Base-by-base conservation (phyloP, 257 asterid genomes). In the Primulina eburnea region DNA sequence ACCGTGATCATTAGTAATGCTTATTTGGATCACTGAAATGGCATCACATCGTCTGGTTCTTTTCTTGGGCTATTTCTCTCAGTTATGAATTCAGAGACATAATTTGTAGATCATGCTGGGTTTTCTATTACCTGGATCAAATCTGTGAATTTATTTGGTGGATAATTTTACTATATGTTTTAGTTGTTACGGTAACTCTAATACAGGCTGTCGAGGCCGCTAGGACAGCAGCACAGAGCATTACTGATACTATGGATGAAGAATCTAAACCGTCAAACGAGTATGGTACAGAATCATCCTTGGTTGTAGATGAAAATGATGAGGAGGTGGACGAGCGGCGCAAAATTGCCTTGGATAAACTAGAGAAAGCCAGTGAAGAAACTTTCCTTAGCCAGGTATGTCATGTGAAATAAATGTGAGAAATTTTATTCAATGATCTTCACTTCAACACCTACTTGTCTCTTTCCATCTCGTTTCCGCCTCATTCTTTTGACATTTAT, bases 151-250 rank as follows among this genome's bases (percentile, higher is more conserved):
- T 60, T 74, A 40, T 59, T 35, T 7, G 35, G 67, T 33, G 65
- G 67, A 60, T 35, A 17, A 21, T 21, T 14, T 63, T 64, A 34
- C 18, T 56, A 14, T 35, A 56, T 70, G 37, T 75, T 71, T 47
- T 76, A 74, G 68, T 66, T 43, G 58, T 0, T 65, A 60, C 74
- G 76, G n/a, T 50, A 58, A 64, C 65, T 70, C 69, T 50, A 71
- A 35, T 77, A 68, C 81, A 94, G 99, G 99, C 99, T 75, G 88
- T 82, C 62, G 97, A 89, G 84, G 97, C 79, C 62, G 97, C 99
- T 67, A 88, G 77, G 77, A 72, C 76, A 29, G 90, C 88, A 62
- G 88, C 85, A 28, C 81, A 85, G 82, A 79, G 64, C 79, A 77
- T 85, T 73, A 69, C 83, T 21, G 90, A 89, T 32, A 74, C 83